Percentiles rank a stretch among this genome's conserved stretches.
These are phyloP conservation scores for Candida methanosorbosa DNA, from an alignment of 805 yeast genomes.

Conservation along the genomic window DNA sequence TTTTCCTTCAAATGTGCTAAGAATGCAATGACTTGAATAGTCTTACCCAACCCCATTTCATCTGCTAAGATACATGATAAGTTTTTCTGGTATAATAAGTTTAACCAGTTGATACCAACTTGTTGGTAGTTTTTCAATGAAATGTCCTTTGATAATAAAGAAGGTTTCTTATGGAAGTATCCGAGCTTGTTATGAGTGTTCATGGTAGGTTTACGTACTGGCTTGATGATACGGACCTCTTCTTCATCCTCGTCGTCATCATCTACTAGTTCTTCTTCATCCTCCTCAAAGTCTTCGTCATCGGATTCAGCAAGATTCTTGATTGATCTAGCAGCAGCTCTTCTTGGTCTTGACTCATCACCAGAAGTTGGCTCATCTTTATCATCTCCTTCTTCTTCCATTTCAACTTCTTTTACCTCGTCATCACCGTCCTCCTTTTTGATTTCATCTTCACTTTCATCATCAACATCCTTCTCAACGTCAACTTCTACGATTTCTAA, in stretches of 20 bases:
- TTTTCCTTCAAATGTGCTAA: constrained; percentile 72
- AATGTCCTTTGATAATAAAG: constrained; percentile 50
- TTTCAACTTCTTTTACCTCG: constrained; percentile 1
- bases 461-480: constrained; percentile 17
- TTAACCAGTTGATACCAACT: constrained; percentile 94
- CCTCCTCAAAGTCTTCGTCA: background rate
- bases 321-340: too few species aligned
- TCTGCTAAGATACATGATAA: constrained; percentile 94
- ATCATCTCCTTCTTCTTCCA: constrained; percentile 7
- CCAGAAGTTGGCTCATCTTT: constrained; percentile 21
- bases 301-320: background rate
- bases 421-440: constrained; percentile 11
- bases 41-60: constrained; percentile 98
- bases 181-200: constrained; percentile 8
- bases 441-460: constrained; percentile 18
- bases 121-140: constrained; percentile 85
- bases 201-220: constrained; percentile 2
- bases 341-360: constrained; percentile 7
- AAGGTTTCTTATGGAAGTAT: constrained; percentile 68
- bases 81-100: constrained; percentile 64
- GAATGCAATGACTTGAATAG: constrained; percentile 92
- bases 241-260: background rate
- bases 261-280: background rate
- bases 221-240: constrained; percentile 1
- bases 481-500: constrained; percentile 51